Evolutionary conservation across 257 asterid genomes (phyloP).

Genomic region (Rauvolfia tetraphylla): DNA sequence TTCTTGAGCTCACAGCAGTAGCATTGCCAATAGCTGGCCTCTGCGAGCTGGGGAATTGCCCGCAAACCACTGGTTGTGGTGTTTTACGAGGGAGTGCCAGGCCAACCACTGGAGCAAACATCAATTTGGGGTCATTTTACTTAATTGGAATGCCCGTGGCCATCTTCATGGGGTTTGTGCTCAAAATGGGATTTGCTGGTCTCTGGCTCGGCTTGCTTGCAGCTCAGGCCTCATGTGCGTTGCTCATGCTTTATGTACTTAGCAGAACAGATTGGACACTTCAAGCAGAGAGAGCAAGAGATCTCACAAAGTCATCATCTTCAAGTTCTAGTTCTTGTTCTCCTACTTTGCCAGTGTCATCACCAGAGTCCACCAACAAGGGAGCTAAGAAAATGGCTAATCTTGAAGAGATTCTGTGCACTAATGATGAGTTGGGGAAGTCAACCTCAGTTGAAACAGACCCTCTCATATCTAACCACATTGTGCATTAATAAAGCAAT

Average conservation of each 20-base stretch:
- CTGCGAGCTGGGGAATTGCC: constrained; percentile 95
- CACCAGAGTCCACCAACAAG: constrained; percentile 1
- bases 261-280: constrained; percentile 63
- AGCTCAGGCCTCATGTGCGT: constrained; percentile 87
- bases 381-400: constrained; percentile 14
- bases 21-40: constrained; percentile 87
- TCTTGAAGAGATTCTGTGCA: constrained; percentile 48
- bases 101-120: constrained; percentile 77
- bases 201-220: constrained; percentile 87
- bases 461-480: constrained; percentile 46
- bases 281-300: constrained; percentile 66
- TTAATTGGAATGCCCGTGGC: constrained; percentile 96
- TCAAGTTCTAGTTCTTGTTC: background rate
- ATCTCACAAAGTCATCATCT: constrained; percentile 40
- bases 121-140: constrained; percentile 84
- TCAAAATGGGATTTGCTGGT: constrained; percentile 76
- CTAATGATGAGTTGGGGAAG: constrained; percentile 33
- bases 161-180: constrained; percentile 58
- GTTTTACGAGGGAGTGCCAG: constrained; percentile 82
- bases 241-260: constrained; percentile 58
- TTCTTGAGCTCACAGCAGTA: constrained; percentile 58
- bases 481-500: constrained; percentile 33
- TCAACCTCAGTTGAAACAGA: constrained; percentile 52
- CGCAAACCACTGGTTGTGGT: constrained; percentile 95
- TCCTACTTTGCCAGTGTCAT: constrained; percentile 30